phyloP scores from a whole-genome alignment of 225 moss, liverwort and hornwort species.

The Asterella californica region DNA sequence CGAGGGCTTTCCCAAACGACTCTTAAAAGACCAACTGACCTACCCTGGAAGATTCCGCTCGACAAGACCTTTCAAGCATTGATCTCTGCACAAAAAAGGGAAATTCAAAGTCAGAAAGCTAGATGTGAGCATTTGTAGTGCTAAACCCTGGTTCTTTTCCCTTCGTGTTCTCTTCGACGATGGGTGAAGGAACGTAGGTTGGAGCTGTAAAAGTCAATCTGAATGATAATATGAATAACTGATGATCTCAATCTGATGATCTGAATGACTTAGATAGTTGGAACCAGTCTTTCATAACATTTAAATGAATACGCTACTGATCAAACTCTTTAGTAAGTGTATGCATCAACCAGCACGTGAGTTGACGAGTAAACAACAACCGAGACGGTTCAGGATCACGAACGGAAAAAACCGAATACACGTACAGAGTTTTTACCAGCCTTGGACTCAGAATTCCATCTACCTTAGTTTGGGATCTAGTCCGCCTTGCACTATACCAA shows the following conservation, averaged over 20 bases:
- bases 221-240: too few species aligned
- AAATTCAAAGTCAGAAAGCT: background rate
- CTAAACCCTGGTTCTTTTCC: background rate
- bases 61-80: constrained; percentile 82
- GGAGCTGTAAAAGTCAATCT: background rate
- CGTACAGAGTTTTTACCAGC: background rate
- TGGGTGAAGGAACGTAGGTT: background rate
- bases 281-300: too few species aligned
- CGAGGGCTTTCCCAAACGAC: background rate
- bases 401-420: background rate
- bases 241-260: too few species aligned
- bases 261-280: too few species aligned
- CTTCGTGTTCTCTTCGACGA: background rate
- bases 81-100: constrained; percentile 49
- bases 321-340: too few species aligned
- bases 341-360: too few species aligned
- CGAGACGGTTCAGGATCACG: background rate
- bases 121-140: background rate
- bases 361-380: background rate
- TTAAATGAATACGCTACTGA: too few species aligned
- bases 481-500: constrained; percentile 96
- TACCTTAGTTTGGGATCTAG: constrained; percentile 75
- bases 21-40: constrained; percentile 3
- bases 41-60: constrained; percentile 93
- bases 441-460: constrained; percentile 10